phyloP scores from a whole-genome alignment of 1,284 basidiomycete genomes.

The Hymenochaete sp. region DNA sequence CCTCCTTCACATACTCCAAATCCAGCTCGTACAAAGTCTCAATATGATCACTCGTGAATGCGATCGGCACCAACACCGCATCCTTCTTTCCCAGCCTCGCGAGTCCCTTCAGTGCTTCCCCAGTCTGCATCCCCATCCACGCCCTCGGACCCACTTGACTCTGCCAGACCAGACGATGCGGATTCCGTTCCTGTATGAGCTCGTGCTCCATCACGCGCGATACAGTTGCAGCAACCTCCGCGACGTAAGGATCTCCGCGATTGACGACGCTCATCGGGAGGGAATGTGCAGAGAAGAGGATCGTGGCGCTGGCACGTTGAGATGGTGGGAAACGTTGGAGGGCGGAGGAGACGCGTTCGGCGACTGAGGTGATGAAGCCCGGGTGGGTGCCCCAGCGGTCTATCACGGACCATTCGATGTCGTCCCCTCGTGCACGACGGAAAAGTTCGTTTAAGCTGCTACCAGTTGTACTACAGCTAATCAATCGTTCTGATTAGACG shows the following conservation, averaged over 20 bases:
- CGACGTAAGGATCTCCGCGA: slow-evolving; percentile 94
- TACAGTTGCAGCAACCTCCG: slow-evolving; percentile 93
- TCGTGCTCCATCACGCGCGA: slow-evolving; percentile 73
- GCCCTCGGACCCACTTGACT: slow-evolving; percentile 95
- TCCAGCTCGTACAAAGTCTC: slow-evolving; percentile 98
- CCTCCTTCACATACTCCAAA: slow-evolving; percentile 89
- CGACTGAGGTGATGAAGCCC: slow-evolving; percentile 89
- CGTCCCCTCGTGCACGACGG: slow-evolving; percentile 48
- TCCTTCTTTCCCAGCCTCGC: slow-evolving; percentile 83
- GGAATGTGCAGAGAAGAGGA: slow-evolving; percentile 97
- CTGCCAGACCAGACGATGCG: slow-evolving; percentile 96
- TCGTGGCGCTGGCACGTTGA: slow-evolving; percentile 64
- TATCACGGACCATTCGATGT: slow-evolving; percentile 93
- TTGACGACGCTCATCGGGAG: slow-evolving; percentile 96
- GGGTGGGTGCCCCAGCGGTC: slow-evolving; percentile 97
- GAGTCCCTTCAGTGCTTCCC: slow-evolving; percentile 86
- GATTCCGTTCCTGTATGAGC: slow-evolving; percentile 67
- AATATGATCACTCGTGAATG: slow-evolving; percentile 98
- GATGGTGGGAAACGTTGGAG: slow-evolving; percentile 75
- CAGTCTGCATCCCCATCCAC: slow-evolving; percentile 98
- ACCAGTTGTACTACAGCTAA: slow-evolving; percentile 96
- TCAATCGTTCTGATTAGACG: no score
- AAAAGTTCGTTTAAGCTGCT: slow-evolving; percentile 95
- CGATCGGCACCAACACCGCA: slow-evolving; percentile 89
- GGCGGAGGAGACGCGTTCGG: slow-evolving; percentile 79